Evolutionary conservation across 192 early-diverging fungal species (phyloP), one percentile per base, ranked within the genome.

Genomic region (Pilobolus umbonatus): DNA sequence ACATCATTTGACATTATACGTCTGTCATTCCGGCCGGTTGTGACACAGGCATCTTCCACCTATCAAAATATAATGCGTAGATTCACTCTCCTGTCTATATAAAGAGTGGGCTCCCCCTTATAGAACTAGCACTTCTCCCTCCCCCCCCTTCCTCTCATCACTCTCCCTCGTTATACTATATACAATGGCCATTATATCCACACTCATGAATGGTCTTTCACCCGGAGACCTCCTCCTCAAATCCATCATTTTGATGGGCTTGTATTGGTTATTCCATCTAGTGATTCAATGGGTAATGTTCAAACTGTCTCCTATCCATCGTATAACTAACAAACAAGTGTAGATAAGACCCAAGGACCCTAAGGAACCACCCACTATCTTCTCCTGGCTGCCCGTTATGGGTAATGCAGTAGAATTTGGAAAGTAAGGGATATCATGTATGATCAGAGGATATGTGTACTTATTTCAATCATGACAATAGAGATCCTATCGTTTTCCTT

Each of bases 341-440:
- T n/a, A 69, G 68, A 31, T 59, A 30, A 30, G 36, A 25, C 47
- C 43, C 12, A 42, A 24, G 21, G 38, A 75, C 47, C 62, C 75
- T 24, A 83, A 86, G 15, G 75, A 82, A 36, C 84, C 85, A 51
- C 88, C 88, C 14, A 68, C 80, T 29, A 84, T 90, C 17, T 74
- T 75, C 46, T 87, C 91, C 75, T 82, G 80, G 65, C 72, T 96
- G 55, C 94, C 96, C 28, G 82, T 94, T 64, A 73, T 98, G 55
- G 94, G 96, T 40, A 85, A 85, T 42, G 91, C 92, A 62, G 68
- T 95, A 47, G 60, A 77, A 49, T 94, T 92, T 79, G 94, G 94
- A 62, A 80, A 93, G 69, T 71, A 71, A 54, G 69, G n/a, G n/a
- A n/a, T n/a, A n/a, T n/a, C 7, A n/a, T 39, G n/a, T n/a, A n/a